A percentile compares a stretch with the other conserved stretches of the same genome.
phyloP scores from a whole-genome alignment of 768 basidiomycete species.

The Lactifluus volemus region DNA sequence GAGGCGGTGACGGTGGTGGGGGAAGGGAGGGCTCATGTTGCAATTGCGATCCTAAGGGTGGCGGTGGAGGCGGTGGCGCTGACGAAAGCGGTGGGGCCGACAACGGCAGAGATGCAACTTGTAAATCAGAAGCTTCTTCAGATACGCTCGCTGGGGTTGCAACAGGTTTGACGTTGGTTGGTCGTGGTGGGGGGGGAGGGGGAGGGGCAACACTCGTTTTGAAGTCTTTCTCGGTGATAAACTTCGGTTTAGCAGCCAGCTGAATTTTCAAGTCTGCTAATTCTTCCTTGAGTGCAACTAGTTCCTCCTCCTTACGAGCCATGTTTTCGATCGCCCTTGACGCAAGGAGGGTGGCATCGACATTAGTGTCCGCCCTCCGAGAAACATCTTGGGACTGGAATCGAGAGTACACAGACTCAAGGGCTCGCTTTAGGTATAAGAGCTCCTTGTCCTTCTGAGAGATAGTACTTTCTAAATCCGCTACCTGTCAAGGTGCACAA shows the following conservation, averaged over 20 bases:
- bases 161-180: slow-evolving; percentile 10
- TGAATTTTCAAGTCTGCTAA: slow-evolving; percentile 43
- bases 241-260: slow-evolving; percentile 40
- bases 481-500: slow-evolving; percentile 33
- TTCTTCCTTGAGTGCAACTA: slow-evolving; percentile 41
- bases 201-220: slow-evolving; percentile 59
- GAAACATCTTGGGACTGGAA: slow-evolving; percentile 52
- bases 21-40: slow-evolving; percentile 15
- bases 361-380: slow-evolving; percentile 39
- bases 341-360: slow-evolving; percentile 64
- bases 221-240: slow-evolving; percentile 59
- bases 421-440: slow-evolving; percentile 68
- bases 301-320: slow-evolving; percentile 59
- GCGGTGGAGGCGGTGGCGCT: slow-evolving; percentile 27
- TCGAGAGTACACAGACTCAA: slow-evolving; percentile 81
- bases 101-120: not conserved
- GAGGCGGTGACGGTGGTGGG: slow-evolving; percentile 25
- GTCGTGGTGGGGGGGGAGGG: slow-evolving; percentile 44
- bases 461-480: slow-evolving; percentile 40
- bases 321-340: slow-evolving; percentile 62
- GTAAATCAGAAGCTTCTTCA: slow-evolving; percentile 1
- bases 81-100: slow-evolving; percentile 24
- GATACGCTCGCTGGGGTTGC: not conserved
- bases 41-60: slow-evolving; percentile 10
- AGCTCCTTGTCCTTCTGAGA: slow-evolving; percentile 63